Percentiles rank a stretch among this genome's conserved stretches.
These are phyloP conservation scores for Alternaria infectoria DNA, from an alignment of 2,329 filamentous ascomycete species.

Conservation along the genomic window DNA sequence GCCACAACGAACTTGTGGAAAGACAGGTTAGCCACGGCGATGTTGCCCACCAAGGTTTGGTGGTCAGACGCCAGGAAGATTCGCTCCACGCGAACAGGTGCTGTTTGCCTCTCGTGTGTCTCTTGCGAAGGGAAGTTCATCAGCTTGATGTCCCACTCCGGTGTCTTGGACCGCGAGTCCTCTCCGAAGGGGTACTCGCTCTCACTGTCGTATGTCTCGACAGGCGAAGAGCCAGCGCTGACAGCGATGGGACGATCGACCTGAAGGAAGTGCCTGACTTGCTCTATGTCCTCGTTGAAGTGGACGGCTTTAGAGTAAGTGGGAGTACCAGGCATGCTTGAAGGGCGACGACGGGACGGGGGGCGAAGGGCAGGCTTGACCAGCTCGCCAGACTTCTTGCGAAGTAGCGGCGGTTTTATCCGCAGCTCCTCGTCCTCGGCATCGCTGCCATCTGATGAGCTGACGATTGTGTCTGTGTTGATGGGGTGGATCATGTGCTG, in stretches of 20 bases:
- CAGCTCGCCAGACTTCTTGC: constrained; percentile 97
- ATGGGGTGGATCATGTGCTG: constrained; percentile 50
- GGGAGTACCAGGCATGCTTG: constrained; percentile 96
- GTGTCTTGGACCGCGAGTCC: constrained; percentile 52
- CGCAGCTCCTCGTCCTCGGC: constrained; percentile 63
- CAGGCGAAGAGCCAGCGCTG: constrained; percentile 90
- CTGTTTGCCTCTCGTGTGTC: constrained; percentile 64
- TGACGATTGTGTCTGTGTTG: constrained; percentile 53
- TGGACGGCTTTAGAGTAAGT: constrained; percentile 98
- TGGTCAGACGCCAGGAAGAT: constrained; percentile 89
- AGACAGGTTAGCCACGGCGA: constrained; percentile 85
- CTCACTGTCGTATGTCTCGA: constrained; percentile 86
- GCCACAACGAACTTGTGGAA: constrained; percentile 91
- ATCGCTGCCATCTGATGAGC: constrained; percentile 59
- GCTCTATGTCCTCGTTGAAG: constrained; percentile 95
- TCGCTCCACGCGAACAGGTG: constrained; percentile 80
- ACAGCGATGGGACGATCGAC: constrained; percentile 95
- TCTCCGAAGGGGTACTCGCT: constrained; percentile 84
- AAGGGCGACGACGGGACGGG: constrained; percentile 79
- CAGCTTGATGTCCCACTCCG: constrained; percentile 87
- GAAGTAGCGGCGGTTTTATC: constrained; percentile 86
- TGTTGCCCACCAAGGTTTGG: constrained; percentile 80
- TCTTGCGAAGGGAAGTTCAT: constrained; percentile 78
- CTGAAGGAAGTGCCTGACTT: constrained; percentile 93
- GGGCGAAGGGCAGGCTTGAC: constrained; percentile 89